Conservation (phyloP, 2,329 filamentous ascomycete species). For the Drechslera avenae region DNA sequence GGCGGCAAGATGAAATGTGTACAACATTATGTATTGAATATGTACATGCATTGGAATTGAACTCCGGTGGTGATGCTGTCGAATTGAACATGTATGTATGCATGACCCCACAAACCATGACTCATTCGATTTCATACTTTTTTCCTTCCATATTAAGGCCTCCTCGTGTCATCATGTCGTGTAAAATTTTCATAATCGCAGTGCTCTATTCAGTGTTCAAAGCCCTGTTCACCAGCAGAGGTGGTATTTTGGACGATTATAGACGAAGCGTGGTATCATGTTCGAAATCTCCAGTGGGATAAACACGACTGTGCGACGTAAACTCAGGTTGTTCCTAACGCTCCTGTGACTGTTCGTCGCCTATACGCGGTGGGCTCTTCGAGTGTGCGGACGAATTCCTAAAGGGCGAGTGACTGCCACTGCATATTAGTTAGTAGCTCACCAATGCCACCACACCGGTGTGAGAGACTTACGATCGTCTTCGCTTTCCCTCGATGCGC, state of each 20-base stretch:
- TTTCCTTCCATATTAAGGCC: too few relatives aligned
- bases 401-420: constrained; percentile 44
- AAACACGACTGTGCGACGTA: not conserved
- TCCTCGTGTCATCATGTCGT: not conserved
- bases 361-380: constrained; percentile 47
- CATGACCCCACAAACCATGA: constrained; percentile 9
- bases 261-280: not conserved
- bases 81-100: constrained; percentile 1
- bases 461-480: constrained; percentile 71
- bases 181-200: not conserved
- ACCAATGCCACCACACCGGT: not conserved
- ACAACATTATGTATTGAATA: too few relatives aligned
- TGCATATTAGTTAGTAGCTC: constrained; percentile 11
- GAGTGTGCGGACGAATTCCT: constrained; percentile 36
- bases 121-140: not conserved
- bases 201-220: not conserved
- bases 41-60: not conserved
- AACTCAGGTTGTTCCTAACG: constrained; percentile 6
- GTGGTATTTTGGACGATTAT: not conserved
- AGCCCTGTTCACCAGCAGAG: not conserved
- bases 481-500: constrained; percentile 83
- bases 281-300: not conserved
- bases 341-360: constrained; percentile 37
- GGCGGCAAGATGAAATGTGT: too few relatives aligned
- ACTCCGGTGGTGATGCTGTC: constrained; percentile 5